Evolutionary conservation across 1,139 yeast genomes (phyloP).

Genomic region (Blastobotrys buckinghamii): DNA sequence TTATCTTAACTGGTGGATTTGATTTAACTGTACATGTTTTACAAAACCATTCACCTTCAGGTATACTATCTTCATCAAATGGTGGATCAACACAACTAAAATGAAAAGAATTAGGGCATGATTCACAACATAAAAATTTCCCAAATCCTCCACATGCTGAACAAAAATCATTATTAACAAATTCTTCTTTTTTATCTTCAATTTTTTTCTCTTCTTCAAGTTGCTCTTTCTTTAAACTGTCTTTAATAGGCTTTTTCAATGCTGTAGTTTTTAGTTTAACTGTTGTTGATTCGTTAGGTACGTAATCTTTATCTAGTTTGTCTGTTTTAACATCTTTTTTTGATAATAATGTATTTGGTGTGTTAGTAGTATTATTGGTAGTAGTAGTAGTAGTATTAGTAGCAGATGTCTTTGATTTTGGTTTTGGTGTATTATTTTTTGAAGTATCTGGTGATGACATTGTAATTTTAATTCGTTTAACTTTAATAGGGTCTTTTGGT

Average conservation of each 20-base stretch:
- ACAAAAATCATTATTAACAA: constrained; percentile 76
- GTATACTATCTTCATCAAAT: constrained; percentile 61
- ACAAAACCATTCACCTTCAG: constrained; percentile 91
- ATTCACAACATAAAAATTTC: constrained; percentile 84
- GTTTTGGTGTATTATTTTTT: neutral
- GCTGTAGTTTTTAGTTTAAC: neutral
- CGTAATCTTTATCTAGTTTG: neutral
- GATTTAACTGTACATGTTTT: constrained; percentile 48
- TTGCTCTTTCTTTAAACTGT: neutral
- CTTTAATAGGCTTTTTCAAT: neutral
- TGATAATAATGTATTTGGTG: too few species aligned
- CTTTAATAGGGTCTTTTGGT: neutral
- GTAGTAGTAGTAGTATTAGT: too few species aligned
- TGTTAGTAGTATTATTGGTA: too few species aligned
- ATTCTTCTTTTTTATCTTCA: neutral
- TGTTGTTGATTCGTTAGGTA: neutral
- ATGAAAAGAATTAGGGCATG: constrained; percentile 89
- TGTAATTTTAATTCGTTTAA: constrained; percentile 6
- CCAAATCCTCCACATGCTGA: constrained; percentile 86
- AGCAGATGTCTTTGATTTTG: too few species aligned
- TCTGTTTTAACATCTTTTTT: too few species aligned
- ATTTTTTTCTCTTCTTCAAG: neutral
- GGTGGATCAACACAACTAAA: constrained; percentile 92
- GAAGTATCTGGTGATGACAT: neutral
- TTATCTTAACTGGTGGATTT: constrained; percentile 33